A percentile compares a stretch with the other conserved stretches of the same genome.
These are phyloP conservation scores for Lactifluus volemus DNA, from an alignment of 768 basidiomycete genomes.

Conservation along the genomic window DNA sequence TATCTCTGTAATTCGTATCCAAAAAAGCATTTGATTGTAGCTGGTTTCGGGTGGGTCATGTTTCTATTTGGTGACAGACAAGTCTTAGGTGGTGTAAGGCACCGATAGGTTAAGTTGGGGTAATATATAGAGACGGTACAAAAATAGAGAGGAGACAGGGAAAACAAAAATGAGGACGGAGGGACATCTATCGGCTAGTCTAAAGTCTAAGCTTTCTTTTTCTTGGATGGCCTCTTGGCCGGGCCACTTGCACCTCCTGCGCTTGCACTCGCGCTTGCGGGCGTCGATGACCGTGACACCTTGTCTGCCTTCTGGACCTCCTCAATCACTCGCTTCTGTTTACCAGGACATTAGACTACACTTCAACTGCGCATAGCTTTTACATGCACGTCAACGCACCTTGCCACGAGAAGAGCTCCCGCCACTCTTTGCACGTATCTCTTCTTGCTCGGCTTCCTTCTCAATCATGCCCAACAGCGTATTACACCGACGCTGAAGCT, in stretches of 20 bases:
- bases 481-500: constrained; percentile 79
- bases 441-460: constrained; percentile 75
- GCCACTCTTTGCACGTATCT: constrained; percentile 53
- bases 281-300: constrained; percentile 51
- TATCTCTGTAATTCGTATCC: background rate
- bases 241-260: constrained; percentile 35
- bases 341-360: background rate
- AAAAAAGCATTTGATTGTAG: background rate
- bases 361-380: too few species aligned
- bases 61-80: background rate
- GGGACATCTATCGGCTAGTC: background rate
- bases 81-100: background rate
- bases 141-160: background rate
- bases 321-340: constrained; percentile 65
- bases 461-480: constrained; percentile 86
- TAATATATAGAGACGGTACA: background rate
- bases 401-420: constrained; percentile 44
- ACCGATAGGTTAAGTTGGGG: background rate
- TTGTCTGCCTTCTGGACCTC: constrained; percentile 46
- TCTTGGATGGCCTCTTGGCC: constrained; percentile 51
- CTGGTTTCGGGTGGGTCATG: background rate
- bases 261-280: constrained; percentile 36
- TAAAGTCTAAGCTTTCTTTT: constrained; percentile 48
- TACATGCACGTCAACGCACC: constrained; percentile 31
- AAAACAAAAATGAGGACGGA: background rate